Conservation (phyloP, 371 early-diverging fungal species). For the Apophysomyces ossiformis region DNA sequence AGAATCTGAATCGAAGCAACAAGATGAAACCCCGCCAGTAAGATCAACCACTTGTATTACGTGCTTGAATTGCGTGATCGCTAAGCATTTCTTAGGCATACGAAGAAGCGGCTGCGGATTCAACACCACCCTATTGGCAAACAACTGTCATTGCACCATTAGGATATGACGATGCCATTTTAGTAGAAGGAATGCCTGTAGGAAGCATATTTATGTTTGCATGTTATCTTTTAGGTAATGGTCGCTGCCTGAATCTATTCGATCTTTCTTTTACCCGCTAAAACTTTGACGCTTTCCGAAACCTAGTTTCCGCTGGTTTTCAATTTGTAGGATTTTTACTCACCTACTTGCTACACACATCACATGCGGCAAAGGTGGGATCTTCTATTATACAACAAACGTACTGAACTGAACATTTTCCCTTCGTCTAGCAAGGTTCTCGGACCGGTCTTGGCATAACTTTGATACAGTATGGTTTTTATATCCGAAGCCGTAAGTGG, state of each 20-base stretch:
- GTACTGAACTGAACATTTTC: neutral
- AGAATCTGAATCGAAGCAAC: conserved; percentile 40
- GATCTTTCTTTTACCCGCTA: neutral
- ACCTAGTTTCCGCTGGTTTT: conserved; percentile 69
- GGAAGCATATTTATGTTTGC: conserved; percentile 62
- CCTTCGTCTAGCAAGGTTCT: conserved; percentile 53
- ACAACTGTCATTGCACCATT: conserved; percentile 63
- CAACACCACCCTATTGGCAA: conserved; percentile 69
- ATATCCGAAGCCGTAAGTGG: conserved; percentile 54
- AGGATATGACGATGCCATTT: conserved; percentile 56
- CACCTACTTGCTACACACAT: conserved; percentile 55
- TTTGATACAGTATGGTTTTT: conserved; percentile 56
- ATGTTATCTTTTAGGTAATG: conserved; percentile 65
- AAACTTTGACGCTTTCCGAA: neutral
- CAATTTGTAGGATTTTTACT: conserved; percentile 75
- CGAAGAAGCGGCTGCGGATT: conserved; percentile 64
- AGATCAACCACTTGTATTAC: conserved; percentile 4
- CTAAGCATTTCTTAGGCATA: conserved; percentile 50
- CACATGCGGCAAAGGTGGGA: conserved; percentile 63
- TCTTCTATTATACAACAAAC: neutral
- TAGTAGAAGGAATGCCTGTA: conserved; percentile 71
- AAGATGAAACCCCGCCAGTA: conserved; percentile 51
- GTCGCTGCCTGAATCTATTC: neutral
- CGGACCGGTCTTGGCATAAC: conserved; percentile 67
- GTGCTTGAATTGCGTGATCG: neutral